phyloP scores from a whole-genome alignment of 176 grass and related monocot genomes.

The Cocos nucifera region DNA sequence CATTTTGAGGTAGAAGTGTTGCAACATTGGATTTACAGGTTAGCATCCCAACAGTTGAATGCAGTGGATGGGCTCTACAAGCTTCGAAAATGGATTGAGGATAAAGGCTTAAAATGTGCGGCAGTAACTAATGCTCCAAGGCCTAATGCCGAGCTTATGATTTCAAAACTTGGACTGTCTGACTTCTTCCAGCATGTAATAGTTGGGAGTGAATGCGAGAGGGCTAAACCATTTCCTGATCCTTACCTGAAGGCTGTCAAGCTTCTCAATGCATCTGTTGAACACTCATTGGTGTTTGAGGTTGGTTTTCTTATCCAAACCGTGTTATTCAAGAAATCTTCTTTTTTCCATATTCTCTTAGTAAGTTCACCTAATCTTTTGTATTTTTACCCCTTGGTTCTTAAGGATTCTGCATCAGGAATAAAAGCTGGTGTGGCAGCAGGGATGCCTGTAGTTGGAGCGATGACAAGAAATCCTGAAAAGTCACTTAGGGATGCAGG shows the following conservation, averaged over 20 bases:
- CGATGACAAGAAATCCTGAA: slow-evolving; percentile 78
- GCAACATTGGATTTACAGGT: slow-evolving; percentile 21
- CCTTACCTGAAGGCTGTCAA: slow-evolving; percentile 75
- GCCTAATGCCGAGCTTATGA: slow-evolving; percentile 80
- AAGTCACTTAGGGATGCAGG: slow-evolving; percentile 62
- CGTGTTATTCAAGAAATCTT: background rate
- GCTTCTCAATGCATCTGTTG: slow-evolving; percentile 45
- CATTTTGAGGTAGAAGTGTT: too few relatives aligned
- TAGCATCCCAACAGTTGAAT: slow-evolving; percentile 48
- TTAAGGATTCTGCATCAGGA: slow-evolving; percentile 72
- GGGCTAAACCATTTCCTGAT: slow-evolving; percentile 70
- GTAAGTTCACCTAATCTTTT: too few relatives aligned
- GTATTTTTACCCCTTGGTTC: background rate
- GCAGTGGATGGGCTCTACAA: slow-evolving; percentile 58
- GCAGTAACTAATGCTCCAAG: slow-evolving; percentile 89
- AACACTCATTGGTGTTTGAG: slow-evolving; percentile 77
- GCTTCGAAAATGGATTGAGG: slow-evolving; percentile 61
- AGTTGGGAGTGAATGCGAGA: slow-evolving; percentile 70
- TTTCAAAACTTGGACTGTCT: slow-evolving; percentile 64
- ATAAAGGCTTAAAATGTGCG: slow-evolving; percentile 51
- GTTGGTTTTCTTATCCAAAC: slow-evolving; percentile 7
- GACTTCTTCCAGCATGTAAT: slow-evolving; percentile 78
- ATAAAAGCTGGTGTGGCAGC: slow-evolving; percentile 72
- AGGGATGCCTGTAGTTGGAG: slow-evolving; percentile 51
- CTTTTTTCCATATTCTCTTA: background rate